Conservation (phyloP, 441 rosid genomes). For the Bocquillonia castaneifolia region DNA sequence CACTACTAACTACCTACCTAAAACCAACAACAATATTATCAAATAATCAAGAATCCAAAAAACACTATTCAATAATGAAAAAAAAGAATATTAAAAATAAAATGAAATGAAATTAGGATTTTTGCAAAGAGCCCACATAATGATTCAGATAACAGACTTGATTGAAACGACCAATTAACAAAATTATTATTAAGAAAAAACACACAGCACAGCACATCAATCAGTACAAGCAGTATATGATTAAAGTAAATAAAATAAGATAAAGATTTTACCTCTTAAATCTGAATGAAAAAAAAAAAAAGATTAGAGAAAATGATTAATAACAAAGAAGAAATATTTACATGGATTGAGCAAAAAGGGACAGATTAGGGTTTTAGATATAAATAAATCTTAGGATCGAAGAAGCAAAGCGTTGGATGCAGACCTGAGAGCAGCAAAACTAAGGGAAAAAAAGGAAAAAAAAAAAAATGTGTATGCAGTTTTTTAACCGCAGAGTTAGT, state of each 20-base stretch:
- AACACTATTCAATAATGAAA: background rate
- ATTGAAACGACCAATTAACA: no score
- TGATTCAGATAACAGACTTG: constrained; percentile 1
- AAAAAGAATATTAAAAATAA: no score
- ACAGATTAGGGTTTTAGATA: background rate
- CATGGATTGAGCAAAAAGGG: background rate
- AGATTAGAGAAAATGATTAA: no score
- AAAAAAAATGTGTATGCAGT: no score
- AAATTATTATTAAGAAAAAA: no score
- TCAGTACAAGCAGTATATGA: no score
- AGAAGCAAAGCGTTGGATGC: no score
- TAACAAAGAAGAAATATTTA: constrained; percentile 5
- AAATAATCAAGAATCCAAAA: background rate
- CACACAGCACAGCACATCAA: no score
- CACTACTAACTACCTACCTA: background rate
- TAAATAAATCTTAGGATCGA: constrained; percentile 2
- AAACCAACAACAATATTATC: background rate
- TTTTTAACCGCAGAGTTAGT: no score
- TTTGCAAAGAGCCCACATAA: constrained; percentile 21
- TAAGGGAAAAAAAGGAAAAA: background rate
- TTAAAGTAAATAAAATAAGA: no score
- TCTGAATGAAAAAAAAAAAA: constrained; percentile 15
- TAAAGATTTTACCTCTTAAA: no score
- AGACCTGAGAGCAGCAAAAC: background rate
- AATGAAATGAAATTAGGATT: background rate